phyloP scores from a whole-genome alignment of 495 filamentous ascomycete genomes.

The Podospora pseudopauciseta region DNA sequence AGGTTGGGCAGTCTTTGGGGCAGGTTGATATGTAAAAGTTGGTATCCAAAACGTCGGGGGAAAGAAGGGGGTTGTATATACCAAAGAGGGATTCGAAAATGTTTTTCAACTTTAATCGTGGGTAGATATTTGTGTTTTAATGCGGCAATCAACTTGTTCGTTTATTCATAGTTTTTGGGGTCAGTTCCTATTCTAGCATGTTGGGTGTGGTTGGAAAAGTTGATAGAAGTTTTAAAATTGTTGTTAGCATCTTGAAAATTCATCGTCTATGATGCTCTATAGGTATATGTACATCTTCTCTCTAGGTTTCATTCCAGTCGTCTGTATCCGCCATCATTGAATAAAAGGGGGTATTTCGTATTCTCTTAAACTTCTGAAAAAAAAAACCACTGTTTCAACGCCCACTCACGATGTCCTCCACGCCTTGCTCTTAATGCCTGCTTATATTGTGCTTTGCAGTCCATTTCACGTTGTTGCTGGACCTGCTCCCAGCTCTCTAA shows the following conservation, averaged over 20 bases:
- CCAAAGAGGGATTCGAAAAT: conserved; percentile 1
- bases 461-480: too few relatives aligned
- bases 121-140: not conserved
- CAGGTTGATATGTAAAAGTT: conserved; percentile 32
- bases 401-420: too few relatives aligned
- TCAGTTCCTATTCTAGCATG: not conserved
- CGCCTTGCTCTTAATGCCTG: too few relatives aligned
- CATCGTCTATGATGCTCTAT: not conserved
- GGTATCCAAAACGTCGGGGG: not conserved
- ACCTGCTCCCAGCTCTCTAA: conserved; percentile 17
- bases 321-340: not conserved
- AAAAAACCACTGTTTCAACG: too few relatives aligned
- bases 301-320: not conserved
- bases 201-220: not conserved
- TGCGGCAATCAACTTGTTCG: conserved; percentile 16
- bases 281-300: not conserved
- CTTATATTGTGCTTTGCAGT: too few relatives aligned
- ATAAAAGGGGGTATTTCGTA: too few relatives aligned
- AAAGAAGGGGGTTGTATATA: not conserved
- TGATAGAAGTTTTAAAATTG: not conserved
- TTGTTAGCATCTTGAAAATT: not conserved
- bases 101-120: conserved; percentile 1
- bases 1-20: conserved; percentile 85
- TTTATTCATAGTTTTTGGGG: not conserved
- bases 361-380: too few relatives aligned